Conservation (phyloP, 768 basidiomycete species). For the Pleurotus eryngii region DNA sequence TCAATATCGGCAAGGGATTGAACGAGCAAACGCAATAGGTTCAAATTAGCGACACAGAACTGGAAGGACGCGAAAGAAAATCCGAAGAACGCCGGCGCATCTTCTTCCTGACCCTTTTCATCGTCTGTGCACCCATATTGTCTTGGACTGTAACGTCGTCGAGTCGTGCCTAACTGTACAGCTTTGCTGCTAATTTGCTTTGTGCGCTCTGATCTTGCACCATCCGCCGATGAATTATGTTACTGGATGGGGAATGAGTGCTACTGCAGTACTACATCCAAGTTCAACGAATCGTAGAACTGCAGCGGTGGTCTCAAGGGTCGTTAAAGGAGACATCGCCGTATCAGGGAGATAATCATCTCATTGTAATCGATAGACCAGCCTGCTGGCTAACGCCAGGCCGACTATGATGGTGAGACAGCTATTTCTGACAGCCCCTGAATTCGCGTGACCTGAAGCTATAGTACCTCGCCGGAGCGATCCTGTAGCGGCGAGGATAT, state of each 20-base stretch:
- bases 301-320: neutral
- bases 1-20: neutral
- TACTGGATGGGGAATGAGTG: too few species aligned
- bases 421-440: slow-evolving; percentile 7
- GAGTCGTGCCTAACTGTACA: neutral
- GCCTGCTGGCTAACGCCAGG: neutral
- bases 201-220: too few species aligned
- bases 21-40: slow-evolving; percentile 33
- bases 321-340: neutral
- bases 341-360: neutral
- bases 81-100: slow-evolving; percentile 38
- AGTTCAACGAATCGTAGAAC: neutral
- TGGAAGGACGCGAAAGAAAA: slow-evolving; percentile 78
- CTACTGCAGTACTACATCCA: too few species aligned
- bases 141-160: neutral
- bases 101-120: neutral
- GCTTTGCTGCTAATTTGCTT: neutral
- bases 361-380: neutral
- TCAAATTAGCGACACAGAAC: slow-evolving; percentile 72
- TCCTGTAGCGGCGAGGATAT: slow-evolving; percentile 28
- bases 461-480: slow-evolving; percentile 25
- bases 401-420: neutral
- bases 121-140: neutral
- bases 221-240: too few species aligned
- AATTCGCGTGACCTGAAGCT: slow-evolving; percentile 21